Percentiles rank a stretch among this genome's conserved stretches.
These are phyloP conservation scores for Leccinum subfulvum DNA, from an alignment of 1,284 basidiomycete genomes.

Conservation along the genomic window DNA sequence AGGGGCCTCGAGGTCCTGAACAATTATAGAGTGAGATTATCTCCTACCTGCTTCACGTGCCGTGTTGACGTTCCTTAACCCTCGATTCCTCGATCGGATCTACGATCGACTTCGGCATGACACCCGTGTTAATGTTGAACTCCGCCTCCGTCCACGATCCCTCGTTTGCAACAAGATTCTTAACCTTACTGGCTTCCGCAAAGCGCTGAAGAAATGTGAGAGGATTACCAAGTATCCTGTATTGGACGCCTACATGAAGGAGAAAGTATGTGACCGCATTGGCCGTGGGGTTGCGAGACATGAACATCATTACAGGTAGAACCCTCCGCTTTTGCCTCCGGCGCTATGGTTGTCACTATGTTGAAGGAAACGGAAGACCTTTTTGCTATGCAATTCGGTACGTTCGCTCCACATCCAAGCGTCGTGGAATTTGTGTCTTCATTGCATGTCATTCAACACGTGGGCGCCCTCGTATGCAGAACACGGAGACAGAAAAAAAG, in stretches of 20 bases:
- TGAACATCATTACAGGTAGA: constrained; percentile 50
- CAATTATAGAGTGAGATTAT: constrained; percentile 75
- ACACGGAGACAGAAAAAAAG: constrained; percentile 81
- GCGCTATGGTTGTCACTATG: constrained; percentile 62
- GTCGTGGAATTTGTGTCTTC: neutral
- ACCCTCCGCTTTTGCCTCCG: constrained; percentile 58
- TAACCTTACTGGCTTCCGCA: constrained; percentile 88
- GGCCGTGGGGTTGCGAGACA: neutral
- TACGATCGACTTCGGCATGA: neutral
- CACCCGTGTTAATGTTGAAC: neutral
- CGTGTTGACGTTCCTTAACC: neutral
- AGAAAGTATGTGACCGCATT: constrained; percentile 48
- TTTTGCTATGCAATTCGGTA: constrained; percentile 76
- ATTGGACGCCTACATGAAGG: constrained; percentile 71
- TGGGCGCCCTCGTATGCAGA: constrained; percentile 42
- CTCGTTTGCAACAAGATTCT: constrained; percentile 53
- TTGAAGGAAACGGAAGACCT: constrained; percentile 73
- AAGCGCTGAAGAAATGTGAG: constrained; percentile 93
- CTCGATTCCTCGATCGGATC: neutral
- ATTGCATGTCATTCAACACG: neutral
- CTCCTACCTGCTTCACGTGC: neutral
- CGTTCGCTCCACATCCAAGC: constrained; percentile 20
- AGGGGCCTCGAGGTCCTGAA: constrained; percentile 79
- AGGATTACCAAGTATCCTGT: constrained; percentile 74
- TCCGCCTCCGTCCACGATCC: neutral